Evolutionary conservation across 176 grass and related monocot genomes (phyloP).

Genomic region (Juncus effusus): DNA sequence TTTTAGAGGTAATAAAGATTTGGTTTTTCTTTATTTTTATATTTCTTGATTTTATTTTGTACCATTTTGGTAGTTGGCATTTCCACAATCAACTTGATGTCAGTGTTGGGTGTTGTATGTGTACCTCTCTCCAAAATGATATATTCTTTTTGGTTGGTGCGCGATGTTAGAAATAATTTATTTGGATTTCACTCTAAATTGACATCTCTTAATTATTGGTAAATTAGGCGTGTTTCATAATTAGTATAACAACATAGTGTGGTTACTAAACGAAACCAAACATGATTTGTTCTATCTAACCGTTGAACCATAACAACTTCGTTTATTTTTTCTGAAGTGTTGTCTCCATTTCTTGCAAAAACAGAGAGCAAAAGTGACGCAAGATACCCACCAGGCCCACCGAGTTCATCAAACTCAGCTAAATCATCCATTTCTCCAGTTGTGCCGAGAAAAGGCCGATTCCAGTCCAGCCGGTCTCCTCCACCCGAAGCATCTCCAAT

Average conservation of each 20-base stretch:
- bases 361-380: conserved; percentile 54
- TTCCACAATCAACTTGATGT: neutral
- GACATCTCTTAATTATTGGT: too few species aligned
- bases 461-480: conserved; percentile 48
- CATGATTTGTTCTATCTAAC: neutral
- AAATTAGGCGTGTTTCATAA: too few species aligned
- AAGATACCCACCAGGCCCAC: conserved; percentile 34
- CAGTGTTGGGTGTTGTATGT: conserved; percentile 14
- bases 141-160: conserved; percentile 26
- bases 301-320: neutral
- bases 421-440: conserved; percentile 33
- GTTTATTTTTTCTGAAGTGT: conserved; percentile 28
- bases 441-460: conserved; percentile 38
- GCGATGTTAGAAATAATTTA: neutral
- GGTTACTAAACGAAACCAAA: neutral
- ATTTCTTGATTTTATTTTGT: conserved; percentile 13
- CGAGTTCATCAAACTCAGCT: conserved; percentile 35
- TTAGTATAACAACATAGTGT: too few species aligned
- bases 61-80: conserved; percentile 23
- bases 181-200: neutral
- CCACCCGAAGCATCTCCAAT: conserved; percentile 54
- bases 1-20: conserved; percentile 46
- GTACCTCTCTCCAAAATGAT: conserved; percentile 2
- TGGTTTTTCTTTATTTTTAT: neutral
- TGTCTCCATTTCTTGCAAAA: conserved; percentile 20